Conservation (phyloP, 2,329 filamentous ascomycete species). For the Beauveria sp. region DNA sequence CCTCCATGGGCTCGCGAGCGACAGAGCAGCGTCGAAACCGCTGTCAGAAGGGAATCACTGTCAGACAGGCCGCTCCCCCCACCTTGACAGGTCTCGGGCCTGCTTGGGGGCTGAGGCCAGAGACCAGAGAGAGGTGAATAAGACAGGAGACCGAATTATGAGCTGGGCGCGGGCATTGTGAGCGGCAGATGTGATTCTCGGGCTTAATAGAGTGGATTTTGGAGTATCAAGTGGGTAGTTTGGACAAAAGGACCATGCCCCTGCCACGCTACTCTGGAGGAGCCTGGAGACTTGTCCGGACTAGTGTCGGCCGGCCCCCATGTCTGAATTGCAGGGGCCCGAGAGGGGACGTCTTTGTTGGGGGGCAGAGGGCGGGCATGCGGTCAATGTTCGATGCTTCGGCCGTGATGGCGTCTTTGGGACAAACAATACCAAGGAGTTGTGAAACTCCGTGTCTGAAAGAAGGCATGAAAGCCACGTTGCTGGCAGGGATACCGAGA, state of each 20-base stretch:
- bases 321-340: slow-evolving; percentile 3
- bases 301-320: slow-evolving; percentile 2
- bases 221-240: slow-evolving; percentile 1
- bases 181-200: background rate
- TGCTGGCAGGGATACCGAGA: background rate
- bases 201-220: slow-evolving; percentile 1
- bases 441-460: background rate
- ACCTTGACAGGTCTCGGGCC: background rate
- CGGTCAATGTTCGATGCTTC: background rate
- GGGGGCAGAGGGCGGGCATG: background rate
- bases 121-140: background rate
- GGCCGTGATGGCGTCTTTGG: background rate
- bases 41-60: background rate
- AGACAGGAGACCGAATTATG: background rate
- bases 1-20: background rate
- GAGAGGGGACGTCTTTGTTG: background rate
- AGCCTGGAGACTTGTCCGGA: slow-evolving; percentile 4
- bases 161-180: background rate
- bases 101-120: slow-evolving; percentile 2
- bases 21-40: background rate
- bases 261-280: slow-evolving; percentile 6
- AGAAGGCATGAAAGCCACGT: background rate
- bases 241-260: slow-evolving; percentile 11
- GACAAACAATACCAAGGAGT: background rate
- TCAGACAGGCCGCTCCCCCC: background rate